phyloP scores from a whole-genome alignment of 1,284 basidiomycete species.

The Trichosporon ovoides region DNA sequence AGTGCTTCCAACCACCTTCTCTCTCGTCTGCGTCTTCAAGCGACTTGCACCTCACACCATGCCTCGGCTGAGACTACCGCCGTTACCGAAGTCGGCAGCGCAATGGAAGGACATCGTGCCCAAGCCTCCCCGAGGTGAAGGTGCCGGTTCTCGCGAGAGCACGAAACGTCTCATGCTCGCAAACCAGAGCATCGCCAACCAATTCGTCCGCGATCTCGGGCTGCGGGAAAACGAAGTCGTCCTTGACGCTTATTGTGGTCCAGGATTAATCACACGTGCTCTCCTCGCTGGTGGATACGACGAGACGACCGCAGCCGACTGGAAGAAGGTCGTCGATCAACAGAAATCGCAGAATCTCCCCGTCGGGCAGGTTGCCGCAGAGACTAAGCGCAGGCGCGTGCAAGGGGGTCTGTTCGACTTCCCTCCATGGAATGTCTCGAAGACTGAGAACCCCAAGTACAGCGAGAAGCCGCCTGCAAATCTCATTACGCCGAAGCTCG shows the following conservation, averaged over 20 bases:
- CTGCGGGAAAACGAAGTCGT: conserved; percentile 36
- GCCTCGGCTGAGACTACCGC: conserved; percentile 31
- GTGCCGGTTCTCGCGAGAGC: conserved; percentile 7
- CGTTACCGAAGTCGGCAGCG: conserved; percentile 23
- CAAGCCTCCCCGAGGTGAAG: background rate
- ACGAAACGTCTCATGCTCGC: conserved; percentile 26
- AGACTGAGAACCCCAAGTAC: background rate
- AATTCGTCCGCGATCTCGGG: conserved; percentile 34
- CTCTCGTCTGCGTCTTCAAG: background rate
- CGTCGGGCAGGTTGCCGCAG: background rate
- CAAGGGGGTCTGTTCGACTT: conserved; percentile 2
- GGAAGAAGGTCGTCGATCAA: conserved; percentile 11
- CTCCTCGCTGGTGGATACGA: conserved; percentile 32
- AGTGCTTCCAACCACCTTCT: background rate
- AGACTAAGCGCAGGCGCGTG: background rate
- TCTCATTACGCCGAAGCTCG: conserved; percentile 16
- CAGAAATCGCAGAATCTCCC: background rate
- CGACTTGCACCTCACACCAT: conserved; percentile 10
- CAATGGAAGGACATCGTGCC: conserved; percentile 18
- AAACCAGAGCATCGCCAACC: conserved; percentile 23
- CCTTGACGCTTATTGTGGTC: conserved; percentile 33
- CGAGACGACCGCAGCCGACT: conserved; percentile 16
- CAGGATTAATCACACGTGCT: conserved; percentile 32
- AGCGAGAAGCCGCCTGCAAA: too few species aligned
- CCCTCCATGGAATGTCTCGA: conserved; percentile 9